phyloP scores from a whole-genome alignment of 2,329 filamentous ascomycete species.

The Bipolaris zeicola region DNA sequence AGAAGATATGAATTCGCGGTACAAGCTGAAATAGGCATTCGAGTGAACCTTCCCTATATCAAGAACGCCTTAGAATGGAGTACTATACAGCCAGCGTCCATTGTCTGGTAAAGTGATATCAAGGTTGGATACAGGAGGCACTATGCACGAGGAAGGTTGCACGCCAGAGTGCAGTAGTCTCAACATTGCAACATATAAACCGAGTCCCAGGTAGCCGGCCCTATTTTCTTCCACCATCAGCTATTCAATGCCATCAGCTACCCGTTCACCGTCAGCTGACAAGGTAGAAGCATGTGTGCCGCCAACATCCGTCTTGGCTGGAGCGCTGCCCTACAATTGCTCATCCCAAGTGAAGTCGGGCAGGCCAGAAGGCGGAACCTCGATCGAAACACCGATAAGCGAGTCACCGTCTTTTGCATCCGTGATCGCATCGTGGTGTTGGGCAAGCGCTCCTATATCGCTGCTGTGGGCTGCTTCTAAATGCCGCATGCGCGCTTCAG shows the following conservation, averaged over 20 bases:
- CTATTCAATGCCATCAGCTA: neutral
- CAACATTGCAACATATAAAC: slow-evolving; percentile 54
- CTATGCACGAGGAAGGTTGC: slow-evolving; percentile 5
- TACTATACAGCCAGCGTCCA: neutral
- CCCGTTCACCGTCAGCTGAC: neutral
- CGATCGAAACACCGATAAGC: slow-evolving; percentile 5
- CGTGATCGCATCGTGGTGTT: neutral
- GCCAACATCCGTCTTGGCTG: neutral
- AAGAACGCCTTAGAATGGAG: neutral
- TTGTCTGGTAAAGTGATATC: neutral
- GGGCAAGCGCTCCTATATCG: neutral
- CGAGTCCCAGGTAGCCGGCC: slow-evolving; percentile 55
- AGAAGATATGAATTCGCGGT: slow-evolving; percentile 56
- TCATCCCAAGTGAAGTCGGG: slow-evolving; percentile 7
- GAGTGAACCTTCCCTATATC: neutral
- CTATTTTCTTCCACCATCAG: slow-evolving; percentile 32
- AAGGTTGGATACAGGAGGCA: neutral
- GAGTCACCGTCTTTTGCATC: neutral
- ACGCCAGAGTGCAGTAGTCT: slow-evolving; percentile 26
- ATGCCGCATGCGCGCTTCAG: slow-evolving; percentile 14
- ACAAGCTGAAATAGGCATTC: slow-evolving; percentile 52
- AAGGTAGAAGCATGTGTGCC: neutral
- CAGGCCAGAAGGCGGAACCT: slow-evolving; percentile 5
- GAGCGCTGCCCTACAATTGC: neutral
- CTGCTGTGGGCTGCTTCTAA: slow-evolving; percentile 1